Base-by-base conservation (phyloP, 2,329 filamentous ascomycete species). In the Boeremia lycopersici region DNA sequence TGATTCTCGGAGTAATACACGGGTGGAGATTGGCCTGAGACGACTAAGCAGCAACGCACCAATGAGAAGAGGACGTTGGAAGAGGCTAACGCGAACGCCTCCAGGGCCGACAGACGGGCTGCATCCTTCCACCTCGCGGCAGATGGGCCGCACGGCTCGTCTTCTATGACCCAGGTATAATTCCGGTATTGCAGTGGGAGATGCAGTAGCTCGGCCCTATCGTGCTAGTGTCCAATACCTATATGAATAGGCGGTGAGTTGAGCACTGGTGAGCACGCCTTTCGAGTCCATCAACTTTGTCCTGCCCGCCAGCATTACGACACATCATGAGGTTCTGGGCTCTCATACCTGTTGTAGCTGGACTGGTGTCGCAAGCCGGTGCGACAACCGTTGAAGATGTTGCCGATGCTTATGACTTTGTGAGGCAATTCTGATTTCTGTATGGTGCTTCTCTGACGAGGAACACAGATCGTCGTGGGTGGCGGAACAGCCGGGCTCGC, bases 401-500 rank as follows among this genome's bases (percentile, higher is more conserved):
- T 8, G 34, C 19, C 11, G 28, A 40, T n/a, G n/a, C 40, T 4
- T 54, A 48, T 23, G 51, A 54, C 19, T 54, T 54, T 13, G 51
- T 54, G 33, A 48, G 51, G 15, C 12, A 13, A 4, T 5, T 25
- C 11, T 30, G 12, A 28, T 3, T 17, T 17, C 11, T 3, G 23
- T 38, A 30, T 6, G 29, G 4, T 34, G 35, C 17, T 3, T 40
- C 44, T 9, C 28, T 42, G 23, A 57, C 29, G 3, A 40, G 19
- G 1, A 15, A 8, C 15, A 23, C 26, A 68, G 63, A 42, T 66
- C 6, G 19, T 69, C 2, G 46, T 68, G n/a, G 65, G 65, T 25
- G 67, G 66, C 2, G 67, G 67, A 34, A 69, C 64, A 53, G 67
- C 67, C 41, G 67, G 67, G 6, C 64, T 70, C n/a, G 67, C 66